These are phyloP conservation scores for Plicaturopsis crispa DNA, from an alignment of 768 basidiomycete species.

Conservation along the genomic window DNA sequence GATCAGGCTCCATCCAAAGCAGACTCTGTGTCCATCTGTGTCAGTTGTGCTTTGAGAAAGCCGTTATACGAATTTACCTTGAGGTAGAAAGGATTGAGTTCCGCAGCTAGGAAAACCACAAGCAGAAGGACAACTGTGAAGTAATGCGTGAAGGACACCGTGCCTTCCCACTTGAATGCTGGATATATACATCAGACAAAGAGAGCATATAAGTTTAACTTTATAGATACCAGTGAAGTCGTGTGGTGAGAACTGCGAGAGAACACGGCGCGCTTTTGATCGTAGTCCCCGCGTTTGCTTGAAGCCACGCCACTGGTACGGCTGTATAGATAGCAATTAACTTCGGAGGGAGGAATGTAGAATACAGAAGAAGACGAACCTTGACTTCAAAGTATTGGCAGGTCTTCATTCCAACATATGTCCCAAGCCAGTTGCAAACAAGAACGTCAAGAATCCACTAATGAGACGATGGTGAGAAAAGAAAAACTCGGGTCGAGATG, in stretches of 20 bases:
- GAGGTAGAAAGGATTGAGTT: constrained; percentile 83
- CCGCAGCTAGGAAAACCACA: constrained; percentile 74
- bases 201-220: too few relatives aligned
- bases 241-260: constrained; percentile 81
- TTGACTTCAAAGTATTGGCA: constrained; percentile 87
- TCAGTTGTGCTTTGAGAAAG: neutral
- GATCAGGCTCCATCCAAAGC: constrained; percentile 88
- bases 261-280: constrained; percentile 70
- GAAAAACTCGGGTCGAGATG: constrained; percentile 6
- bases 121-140: constrained; percentile 68
- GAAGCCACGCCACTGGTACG: constrained; percentile 81
- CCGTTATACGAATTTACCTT: constrained; percentile 42
- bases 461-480: constrained; percentile 7
- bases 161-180: constrained; percentile 83
- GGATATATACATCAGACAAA: too few relatives aligned
- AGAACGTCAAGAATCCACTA: constrained; percentile 87
- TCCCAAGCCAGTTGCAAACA: constrained; percentile 84
- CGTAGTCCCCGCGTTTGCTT: constrained; percentile 71
- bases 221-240: too few relatives aligned
- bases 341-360: neutral
- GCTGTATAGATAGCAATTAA: constrained; percentile 34
- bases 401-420: constrained; percentile 81
- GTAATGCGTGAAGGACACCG: constrained; percentile 71
- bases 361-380: constrained; percentile 30
- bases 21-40: constrained; percentile 31